Base-by-base conservation (phyloP, 1,139 yeast species). In the Pichia sp. region DNA sequence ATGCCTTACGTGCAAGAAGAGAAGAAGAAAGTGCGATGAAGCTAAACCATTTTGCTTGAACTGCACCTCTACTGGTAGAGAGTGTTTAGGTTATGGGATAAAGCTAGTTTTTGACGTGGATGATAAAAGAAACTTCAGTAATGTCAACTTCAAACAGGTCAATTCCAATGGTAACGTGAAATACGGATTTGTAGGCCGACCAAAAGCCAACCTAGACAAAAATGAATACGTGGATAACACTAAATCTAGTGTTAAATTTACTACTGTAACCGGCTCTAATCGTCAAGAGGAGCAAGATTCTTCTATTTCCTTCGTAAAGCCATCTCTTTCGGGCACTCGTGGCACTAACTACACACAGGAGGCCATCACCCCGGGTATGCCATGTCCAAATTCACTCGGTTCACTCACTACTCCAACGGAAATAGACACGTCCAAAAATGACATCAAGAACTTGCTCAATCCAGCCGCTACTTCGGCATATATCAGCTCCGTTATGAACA, bases 11-110 rank as follows among this genome's bases (percentile, higher is more conserved):
- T 72, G 77, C 55, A 71, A 71, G 35, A 53, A 51, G 39, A 65
- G 77, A 47, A 69, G 74, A 46, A 60, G 75, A 42, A 79, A 78
- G 48, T 78, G 84, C 56, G 82, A 77, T 57, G 79, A 79, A 52
- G 62, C 66, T 0, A 75, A 73, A 52, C 84, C 84, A 1, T 51
- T 54, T 16, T 78, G 84, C 58, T 62, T 64, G 32, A 77, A 76
- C 57, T 78, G 84, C 57, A 39, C 61, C 16, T 69, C 65, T 39
- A 64, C 72, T 4, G 72, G 72, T 3, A 57, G 73, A 33, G 48
- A 48, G 11, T 75, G 81, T 52, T 77, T 66, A 46, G 79, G 79
- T 1, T 75, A 75, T 55, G 74, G 66, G 0, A 48, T 72, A 5
- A 61, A 73, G 44, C 57, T 74, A 5, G 62, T 70, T 2, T 75